These are phyloP conservation scores for Dicorynia guianensis DNA, from an alignment of 306 rosid species.

Conservation along the genomic window DNA sequence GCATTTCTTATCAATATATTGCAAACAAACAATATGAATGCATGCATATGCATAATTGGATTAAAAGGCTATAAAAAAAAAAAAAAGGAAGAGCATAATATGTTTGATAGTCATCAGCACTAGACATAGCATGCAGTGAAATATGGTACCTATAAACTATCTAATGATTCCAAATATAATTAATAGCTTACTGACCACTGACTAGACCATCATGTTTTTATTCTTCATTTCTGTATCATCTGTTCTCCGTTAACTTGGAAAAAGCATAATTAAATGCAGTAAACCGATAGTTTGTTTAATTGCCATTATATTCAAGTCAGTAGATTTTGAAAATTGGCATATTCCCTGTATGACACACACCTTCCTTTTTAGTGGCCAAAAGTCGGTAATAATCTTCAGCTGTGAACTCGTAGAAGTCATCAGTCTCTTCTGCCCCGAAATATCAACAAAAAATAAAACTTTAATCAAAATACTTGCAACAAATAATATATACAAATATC, in stretches of 20 bases:
- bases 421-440: background rate
- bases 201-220: background rate
- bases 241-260: background rate
- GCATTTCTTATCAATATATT: background rate
- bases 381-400: slow-evolving; percentile 75
- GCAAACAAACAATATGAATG: background rate
- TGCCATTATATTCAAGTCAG: slow-evolving; percentile 11
- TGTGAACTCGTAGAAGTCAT: slow-evolving; percentile 73
- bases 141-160: background rate
- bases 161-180: background rate
- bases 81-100: slow-evolving; percentile 3
- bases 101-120: background rate
- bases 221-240: background rate
- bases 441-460: slow-evolving; percentile 21
- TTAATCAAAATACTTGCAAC: background rate
- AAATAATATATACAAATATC: background rate
- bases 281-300: background rate
- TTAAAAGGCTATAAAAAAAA: background rate
- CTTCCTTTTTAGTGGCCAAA: slow-evolving; percentile 71
- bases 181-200: background rate
- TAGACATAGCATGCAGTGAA: background rate
- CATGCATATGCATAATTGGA: no score
- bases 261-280: background rate
- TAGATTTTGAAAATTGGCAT: background rate
- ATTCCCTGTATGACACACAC: slow-evolving; percentile 44